Conservation (phyloP, 768 basidiomycete genomes). For the Phylloporus scabripes region DNA sequence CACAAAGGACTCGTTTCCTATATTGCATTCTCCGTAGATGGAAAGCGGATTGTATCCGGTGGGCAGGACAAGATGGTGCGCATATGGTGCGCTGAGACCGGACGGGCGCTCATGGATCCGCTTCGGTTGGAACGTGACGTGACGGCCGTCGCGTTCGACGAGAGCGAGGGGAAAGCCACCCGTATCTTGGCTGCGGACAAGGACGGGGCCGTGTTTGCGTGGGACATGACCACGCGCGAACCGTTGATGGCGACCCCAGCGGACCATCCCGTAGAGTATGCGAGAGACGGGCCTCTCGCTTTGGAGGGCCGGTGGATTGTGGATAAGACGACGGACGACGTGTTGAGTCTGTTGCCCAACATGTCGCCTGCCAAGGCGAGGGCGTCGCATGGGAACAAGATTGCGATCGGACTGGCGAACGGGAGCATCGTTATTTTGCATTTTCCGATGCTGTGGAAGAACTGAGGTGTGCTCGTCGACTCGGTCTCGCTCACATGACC, state of each 20-base stretch:
- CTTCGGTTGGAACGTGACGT: slow-evolving; percentile 18
- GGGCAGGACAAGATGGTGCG: slow-evolving; percentile 27
- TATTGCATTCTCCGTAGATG: slow-evolving; percentile 27
- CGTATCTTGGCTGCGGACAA: slow-evolving; percentile 25
- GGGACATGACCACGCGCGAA: slow-evolving; percentile 21
- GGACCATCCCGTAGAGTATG: slow-evolving; percentile 15
- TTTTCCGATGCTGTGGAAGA: slow-evolving; percentile 16
- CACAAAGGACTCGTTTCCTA: slow-evolving; percentile 27
- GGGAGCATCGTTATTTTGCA: slow-evolving; percentile 25
- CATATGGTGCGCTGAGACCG: slow-evolving; percentile 25
- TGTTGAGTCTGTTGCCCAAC: slow-evolving; percentile 23
- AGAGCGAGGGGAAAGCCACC: neutral
- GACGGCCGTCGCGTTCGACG: slow-evolving; percentile 21
- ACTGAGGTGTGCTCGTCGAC: neutral
- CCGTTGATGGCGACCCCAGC: slow-evolving; percentile 15
- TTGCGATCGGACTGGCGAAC: slow-evolving; percentile 27
- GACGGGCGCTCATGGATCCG: slow-evolving; percentile 17
- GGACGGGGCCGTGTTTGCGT: slow-evolving; percentile 21
- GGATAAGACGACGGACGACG: slow-evolving; percentile 12
- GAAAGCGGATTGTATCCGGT: slow-evolving; percentile 26
- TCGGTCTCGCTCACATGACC: too few species aligned
- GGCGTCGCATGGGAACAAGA: slow-evolving; percentile 17
- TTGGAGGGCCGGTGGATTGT: slow-evolving; percentile 24
- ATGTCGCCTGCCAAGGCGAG: slow-evolving; percentile 25
- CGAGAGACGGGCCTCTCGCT: slow-evolving; percentile 5